Conservation (phyloP, 192 early-diverging fungal genomes). For the Jimgerdemannia lactiflua region DNA sequence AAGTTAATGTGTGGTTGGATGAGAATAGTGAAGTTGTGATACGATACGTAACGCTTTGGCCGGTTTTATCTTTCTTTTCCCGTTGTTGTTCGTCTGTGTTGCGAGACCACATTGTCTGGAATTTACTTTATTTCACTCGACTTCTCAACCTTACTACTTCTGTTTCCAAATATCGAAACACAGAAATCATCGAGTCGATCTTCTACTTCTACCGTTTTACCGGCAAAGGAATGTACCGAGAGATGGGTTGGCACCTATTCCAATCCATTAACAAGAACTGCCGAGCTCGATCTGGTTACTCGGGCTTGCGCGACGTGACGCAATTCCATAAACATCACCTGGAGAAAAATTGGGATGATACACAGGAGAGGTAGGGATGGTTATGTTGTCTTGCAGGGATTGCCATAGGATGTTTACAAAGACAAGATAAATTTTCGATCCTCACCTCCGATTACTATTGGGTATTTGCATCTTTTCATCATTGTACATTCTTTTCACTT, state of each 20-base stretch:
- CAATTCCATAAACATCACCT: conserved; percentile 1
- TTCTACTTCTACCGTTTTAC: conserved; percentile 73
- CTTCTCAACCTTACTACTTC: too few relatives aligned
- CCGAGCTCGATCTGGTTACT: conserved; percentile 43
- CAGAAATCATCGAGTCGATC: conserved; percentile 69
- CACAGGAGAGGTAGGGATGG: conserved; percentile 47
- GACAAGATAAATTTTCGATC: too few relatives aligned
- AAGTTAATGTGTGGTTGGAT: neutral
- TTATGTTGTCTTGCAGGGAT: too few relatives aligned
- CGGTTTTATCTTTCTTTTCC: neutral
- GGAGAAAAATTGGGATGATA: conserved; percentile 32
- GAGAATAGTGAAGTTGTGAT: too few relatives aligned
- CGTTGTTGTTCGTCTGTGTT: too few relatives aligned
- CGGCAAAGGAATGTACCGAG: conserved; percentile 59
- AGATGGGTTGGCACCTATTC: conserved; percentile 66
- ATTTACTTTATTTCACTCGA: too few relatives aligned
- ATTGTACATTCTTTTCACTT: too few relatives aligned
- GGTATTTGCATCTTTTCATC: too few relatives aligned
- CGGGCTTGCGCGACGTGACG: conserved; percentile 39
- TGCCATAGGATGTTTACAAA: too few relatives aligned
- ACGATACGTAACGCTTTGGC: neutral
- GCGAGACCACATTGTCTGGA: too few relatives aligned
- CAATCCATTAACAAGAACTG: conserved; percentile 46
- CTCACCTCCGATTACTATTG: too few relatives aligned
- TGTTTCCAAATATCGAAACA: neutral